phyloP scores from a whole-genome alignment of 305 asterid genomes.

The Striga hermonthica region DNA sequence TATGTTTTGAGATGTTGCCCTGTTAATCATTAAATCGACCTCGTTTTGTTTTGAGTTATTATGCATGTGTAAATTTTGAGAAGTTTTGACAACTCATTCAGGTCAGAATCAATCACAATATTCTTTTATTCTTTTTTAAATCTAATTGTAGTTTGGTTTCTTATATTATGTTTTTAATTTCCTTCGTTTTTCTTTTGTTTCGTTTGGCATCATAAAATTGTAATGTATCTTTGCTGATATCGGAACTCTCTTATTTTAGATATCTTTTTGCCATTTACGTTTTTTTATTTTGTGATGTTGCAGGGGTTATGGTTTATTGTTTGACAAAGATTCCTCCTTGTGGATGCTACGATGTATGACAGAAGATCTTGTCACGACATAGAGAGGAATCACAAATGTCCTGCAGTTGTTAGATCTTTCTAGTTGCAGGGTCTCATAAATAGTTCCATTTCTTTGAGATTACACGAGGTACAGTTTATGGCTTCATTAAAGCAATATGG shows the following conservation, averaged over 20 bases:
- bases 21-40: too few species aligned
- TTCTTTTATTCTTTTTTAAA: too few species aligned
- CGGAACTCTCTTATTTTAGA: conserved; percentile 5
- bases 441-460: conserved; percentile 49
- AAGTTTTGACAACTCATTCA: too few species aligned
- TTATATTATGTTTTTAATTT: not conserved
- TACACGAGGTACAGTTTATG: conserved; percentile 61
- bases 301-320: conserved; percentile 96
- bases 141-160: too few species aligned
- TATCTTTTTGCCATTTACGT: conserved; percentile 17
- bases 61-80: too few species aligned
- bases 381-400: conserved; percentile 59
- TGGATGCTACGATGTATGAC: conserved; percentile 93
- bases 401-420: conserved; percentile 67
- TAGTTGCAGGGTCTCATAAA: conserved; percentile 46
- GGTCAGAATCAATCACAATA: too few species aligned
- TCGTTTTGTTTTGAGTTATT: too few species aligned
- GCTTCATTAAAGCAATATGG: conserved; percentile 23
- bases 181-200: conserved; percentile 5
- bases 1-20: too few species aligned
- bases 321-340: conserved; percentile 56
- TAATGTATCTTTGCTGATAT: conserved; percentile 14
- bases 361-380: conserved; percentile 54
- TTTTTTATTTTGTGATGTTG: conserved; percentile 27
- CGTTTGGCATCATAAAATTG: conserved; percentile 1